These are phyloP conservation scores for Rhodotorula sp. DNA, from an alignment of 1,284 basidiomycete species.

Conservation along the genomic window DNA sequence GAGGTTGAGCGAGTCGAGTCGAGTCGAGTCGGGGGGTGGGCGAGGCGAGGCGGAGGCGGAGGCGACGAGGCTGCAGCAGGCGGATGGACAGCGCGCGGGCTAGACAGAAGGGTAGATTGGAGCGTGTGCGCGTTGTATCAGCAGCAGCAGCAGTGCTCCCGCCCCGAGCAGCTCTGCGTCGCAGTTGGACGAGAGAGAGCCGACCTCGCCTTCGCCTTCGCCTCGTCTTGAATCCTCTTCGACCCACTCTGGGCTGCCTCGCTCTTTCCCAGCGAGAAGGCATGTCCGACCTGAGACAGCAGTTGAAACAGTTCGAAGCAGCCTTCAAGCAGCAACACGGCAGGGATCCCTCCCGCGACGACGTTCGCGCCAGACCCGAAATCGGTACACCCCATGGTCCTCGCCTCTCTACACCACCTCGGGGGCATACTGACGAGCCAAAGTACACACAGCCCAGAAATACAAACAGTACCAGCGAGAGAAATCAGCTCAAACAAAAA, in stretches of 20 bases:
- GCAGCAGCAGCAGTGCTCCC: background rate
- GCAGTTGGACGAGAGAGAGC: background rate
- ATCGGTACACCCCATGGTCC: constrained; percentile 25
- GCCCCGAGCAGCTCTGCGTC: background rate
- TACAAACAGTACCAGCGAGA: constrained; percentile 35
- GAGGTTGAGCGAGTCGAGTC: background rate
- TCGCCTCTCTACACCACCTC: background rate
- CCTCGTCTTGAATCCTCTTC: background rate
- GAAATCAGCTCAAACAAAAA: constrained; percentile 2
- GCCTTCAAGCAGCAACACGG: constrained; percentile 12
- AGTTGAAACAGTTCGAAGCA: constrained; percentile 36
- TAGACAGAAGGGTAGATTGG: too few species aligned
- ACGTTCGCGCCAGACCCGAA: constrained; percentile 30
- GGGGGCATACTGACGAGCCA: background rate
- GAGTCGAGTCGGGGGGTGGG: background rate
- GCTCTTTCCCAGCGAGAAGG: background rate
- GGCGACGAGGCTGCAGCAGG: background rate
- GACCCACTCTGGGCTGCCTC: background rate
- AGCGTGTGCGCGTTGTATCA: background rate
- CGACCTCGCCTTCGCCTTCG: background rate
- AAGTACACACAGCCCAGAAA: constrained; percentile 20
- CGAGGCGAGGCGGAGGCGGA: background rate
- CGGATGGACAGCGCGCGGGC: background rate
- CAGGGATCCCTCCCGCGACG: constrained; percentile 26
- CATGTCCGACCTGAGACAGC: constrained; percentile 21